Evolutionary conservation across 1,284 basidiomycete species (phyloP), one percentile per base, ranked within the genome.

Genomic region (Apiotrichum sp.): DNA sequence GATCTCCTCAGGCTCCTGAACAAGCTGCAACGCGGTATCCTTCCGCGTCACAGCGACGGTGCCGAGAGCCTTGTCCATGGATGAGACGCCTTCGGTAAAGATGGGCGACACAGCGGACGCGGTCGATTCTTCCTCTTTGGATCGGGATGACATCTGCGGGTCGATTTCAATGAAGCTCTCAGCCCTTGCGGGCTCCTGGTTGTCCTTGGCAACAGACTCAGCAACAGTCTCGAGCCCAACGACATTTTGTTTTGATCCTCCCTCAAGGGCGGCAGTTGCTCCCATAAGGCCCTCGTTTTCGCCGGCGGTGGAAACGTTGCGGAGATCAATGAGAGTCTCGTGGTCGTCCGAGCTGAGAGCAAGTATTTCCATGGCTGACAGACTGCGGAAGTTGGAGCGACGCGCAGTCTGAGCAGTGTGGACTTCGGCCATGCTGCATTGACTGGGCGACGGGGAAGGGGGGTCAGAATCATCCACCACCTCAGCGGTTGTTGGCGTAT

Each of bases 401-500:
- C 49, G 39, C 6, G 49, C 49, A 10, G 49, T 50, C 49, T 50
- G 49, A 6, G 49, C 49, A 6, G 39, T 50, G 39, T 42, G 49
- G 2, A 50, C 49, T 14, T 41, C 49, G n/a, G 49, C 49, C 3
- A 13, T 31, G 22, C 35, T 38, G n/a, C 11, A 9, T 9, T 33
- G 6, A 31, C 49, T 50, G 7, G 49, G 49, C 29, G 39, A 34
- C 4, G 49, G 49, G n/a, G 49, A 50, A 9, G 49, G 39, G 2
- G 49, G 49, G 6, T 41, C 47, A 9, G 47, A 16, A 10, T 48
- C 34, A n/a, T 22, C 22, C 22, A 22, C 22, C 22, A 22, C 22
- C 22, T 22, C 22, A 22, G 22, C 22, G 22, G 22, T 22, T 22
- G 22, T 22, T 22, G 22, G 22, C 22, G 22, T 22, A 22, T 22